These are phyloP conservation scores for Nannizziopsis barbatae DNA, from an alignment of 2,329 filamentous ascomycete species.

Conservation along the genomic window DNA sequence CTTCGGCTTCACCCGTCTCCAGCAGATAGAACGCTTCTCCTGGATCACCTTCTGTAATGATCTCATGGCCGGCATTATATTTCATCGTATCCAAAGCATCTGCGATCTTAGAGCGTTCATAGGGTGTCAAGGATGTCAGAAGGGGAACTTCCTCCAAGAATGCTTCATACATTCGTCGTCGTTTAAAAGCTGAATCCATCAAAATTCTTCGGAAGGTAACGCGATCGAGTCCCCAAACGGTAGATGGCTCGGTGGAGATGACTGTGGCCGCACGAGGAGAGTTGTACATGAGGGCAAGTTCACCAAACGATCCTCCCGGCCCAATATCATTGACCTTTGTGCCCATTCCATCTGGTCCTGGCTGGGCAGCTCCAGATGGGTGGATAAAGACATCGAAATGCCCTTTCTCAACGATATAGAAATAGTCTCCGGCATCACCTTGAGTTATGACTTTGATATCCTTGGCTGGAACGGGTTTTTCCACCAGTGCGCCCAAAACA, in stretches of 20 bases:
- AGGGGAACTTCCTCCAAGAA: constrained; percentile 92
- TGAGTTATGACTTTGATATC: constrained; percentile 86
- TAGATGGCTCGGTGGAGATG: constrained; percentile 69
- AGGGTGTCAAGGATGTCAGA: constrained; percentile 69
- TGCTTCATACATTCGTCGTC: constrained; percentile 90
- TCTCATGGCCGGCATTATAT: constrained; percentile 63
- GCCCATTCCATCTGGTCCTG: constrained; percentile 63
- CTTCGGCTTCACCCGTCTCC: constrained; percentile 76
- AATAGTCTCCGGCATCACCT: constrained; percentile 91
- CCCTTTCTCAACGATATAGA: constrained; percentile 91
- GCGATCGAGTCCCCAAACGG: constrained; percentile 87
- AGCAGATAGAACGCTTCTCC: constrained; percentile 87
- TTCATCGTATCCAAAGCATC: constrained; percentile 90
- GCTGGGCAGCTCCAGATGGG: constrained; percentile 59
- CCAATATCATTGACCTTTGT: constrained; percentile 70
- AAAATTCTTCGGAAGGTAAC: constrained; percentile 94
- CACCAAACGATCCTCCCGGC: constrained; percentile 86
- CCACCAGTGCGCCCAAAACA: constrained; percentile 79
- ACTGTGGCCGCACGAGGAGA: constrained; percentile 91
- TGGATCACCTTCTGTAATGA: constrained; percentile 84
- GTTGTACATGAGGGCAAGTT: constrained; percentile 97
- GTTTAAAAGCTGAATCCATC: constrained; percentile 95
- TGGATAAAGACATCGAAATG: constrained; percentile 89
- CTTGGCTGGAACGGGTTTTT: constrained; percentile 91
- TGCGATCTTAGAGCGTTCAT: constrained; percentile 94